Evolutionary conservation across 2,329 filamentous ascomycete species (phyloP), one percentile per base, ranked within the genome.

Genomic region (Calonectria henricotiae): DNA sequence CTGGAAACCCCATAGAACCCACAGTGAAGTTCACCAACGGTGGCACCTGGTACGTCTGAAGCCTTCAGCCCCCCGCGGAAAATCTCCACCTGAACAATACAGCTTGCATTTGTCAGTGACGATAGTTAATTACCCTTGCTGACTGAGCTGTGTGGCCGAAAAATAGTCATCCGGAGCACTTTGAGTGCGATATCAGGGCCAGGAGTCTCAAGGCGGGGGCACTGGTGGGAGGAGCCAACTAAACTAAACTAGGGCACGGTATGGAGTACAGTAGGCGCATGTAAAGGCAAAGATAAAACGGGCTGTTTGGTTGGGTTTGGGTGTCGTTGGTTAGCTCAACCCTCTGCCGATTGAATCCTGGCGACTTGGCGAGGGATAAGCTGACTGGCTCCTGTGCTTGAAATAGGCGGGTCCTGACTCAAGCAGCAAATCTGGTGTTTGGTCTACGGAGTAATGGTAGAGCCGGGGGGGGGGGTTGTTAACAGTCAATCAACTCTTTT

Each of bases 131-230:
- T 7, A 20, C 43, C 25, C 23, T 37, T 47, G 64, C 68, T 70
- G 58, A 67, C 68, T 23, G 17, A 23, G 32, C 15, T n/a, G n/a
- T 60, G 54, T 32, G 25, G 27, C 41, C 44, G n/a, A 23, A 35
- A 60, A 43, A 41, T 65, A 81, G 79, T 63, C 79, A 81, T 62
- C 80, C 79, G 17, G 72, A 80, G 67, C 79, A 79, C 63, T 81
- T 81, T 67, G 74, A 78, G 27, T 81, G 80, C 65, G 70, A 60
- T 51, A 78, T 79, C 47, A 69, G 55, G 47, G 66, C 73, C 8
- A 76, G 76, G 46, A 75, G 64, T 46, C 46, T 46, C 27, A 67
- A 69, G 44, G 70, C 73, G 35, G 55, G 13, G 46, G 68, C 55
- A 39, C 69, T 78, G 30, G 41, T 75, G 65, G 60, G 71, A 9